Evolutionary conservation across 2,329 filamentous ascomycete species (phyloP), one percentile per base, ranked within the genome.

Genomic region (Curvularia verruculosa): DNA sequence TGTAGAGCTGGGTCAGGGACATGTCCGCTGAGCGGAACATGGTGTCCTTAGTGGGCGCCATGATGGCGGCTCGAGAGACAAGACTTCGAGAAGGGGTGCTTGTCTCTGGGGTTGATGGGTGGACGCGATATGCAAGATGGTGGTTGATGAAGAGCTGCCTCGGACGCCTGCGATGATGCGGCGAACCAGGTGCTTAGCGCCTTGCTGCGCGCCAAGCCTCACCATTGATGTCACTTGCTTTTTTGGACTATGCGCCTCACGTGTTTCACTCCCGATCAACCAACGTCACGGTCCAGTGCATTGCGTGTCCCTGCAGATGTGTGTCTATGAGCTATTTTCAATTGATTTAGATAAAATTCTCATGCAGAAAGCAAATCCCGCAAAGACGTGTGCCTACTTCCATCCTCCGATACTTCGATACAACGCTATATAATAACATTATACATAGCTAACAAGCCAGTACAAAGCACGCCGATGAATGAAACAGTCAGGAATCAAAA

Each of bases 1-100:
- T 96, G 81, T 98, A 99, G 74, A 99, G 89, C 88, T 99, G 95
- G 75, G 96, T 96, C 89, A 99, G 89, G 85, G 92, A 97, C 95
- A 99, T 99, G 80, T 97, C 91, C 91, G 92, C 91, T 77, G 95
- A 99, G 86, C 96, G 94, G 88, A 99, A 98, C 83, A 97, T 91
- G 80, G 93, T 96, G 82, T 98, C 92, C 82, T 91, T 82, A 51
- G 77, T 72, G 54, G 83, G 80, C 79, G 82, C 85, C 86, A 88
- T 88, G 77, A 61, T 77, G 77, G 72, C 73, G 63, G 68, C 61
- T 67, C 61, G 60, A 61, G 64, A 66, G 63, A 66, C 67, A 69
- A 68, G 63, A 59, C 58, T 58, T 65, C 59, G 51, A 44, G 31
- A 53, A 46, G 55, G 55, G 51, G 37, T 57, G 64, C 69, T 66